These are phyloP conservation scores for Kuraishia floccosa DNA, from an alignment of 805 yeast genomes.

Conservation along the genomic window DNA sequence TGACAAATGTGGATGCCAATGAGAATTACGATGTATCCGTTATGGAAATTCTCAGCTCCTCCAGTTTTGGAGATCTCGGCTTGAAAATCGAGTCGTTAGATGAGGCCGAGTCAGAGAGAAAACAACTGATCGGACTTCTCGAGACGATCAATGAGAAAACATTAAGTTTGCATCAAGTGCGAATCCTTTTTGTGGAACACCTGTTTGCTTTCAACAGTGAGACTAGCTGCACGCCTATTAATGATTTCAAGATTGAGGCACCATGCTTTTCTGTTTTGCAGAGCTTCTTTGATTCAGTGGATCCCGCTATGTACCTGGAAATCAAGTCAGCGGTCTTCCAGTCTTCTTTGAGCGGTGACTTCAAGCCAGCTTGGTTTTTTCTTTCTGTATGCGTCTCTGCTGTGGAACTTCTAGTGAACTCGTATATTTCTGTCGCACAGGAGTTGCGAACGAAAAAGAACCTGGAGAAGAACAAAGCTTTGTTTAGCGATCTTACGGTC, in stretches of 20 bases:
- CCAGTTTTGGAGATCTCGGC: constrained; percentile 6
- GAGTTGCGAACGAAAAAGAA: constrained; percentile 12
- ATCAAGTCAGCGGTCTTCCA: background rate
- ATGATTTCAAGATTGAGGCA: constrained; percentile 5
- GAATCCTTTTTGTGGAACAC: constrained; percentile 13
- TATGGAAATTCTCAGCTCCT: constrained; percentile 18
- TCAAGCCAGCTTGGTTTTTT: no score
- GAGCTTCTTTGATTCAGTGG: constrained; percentile 15
- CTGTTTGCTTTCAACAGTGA: constrained; percentile 10
- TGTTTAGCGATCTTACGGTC: constrained; percentile 19
- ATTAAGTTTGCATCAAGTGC: constrained; percentile 16
- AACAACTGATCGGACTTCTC: constrained; percentile 7
- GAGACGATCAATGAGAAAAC: constrained; percentile 6
- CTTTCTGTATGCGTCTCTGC: constrained; percentile 20
- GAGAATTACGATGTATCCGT: constrained; percentile 12
- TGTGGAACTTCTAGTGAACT: constrained; percentile 31
- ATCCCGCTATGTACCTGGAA: constrained; percentile 8
- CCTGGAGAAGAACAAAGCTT: constrained; percentile 7
- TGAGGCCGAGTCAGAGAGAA: constrained; percentile 8
- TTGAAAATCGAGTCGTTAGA: constrained; percentile 8
- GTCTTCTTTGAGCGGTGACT: background rate
- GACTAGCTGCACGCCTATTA: no score
- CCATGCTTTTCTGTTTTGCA: constrained; percentile 10
- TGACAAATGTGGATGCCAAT: constrained; percentile 3
- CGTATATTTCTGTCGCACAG: constrained; percentile 19